A percentile compares a stretch with the other conserved stretches of the same genome.
These are phyloP conservation scores for Cudoniella acicularis DNA, from an alignment of 495 filamentous ascomycete genomes.

Conservation along the genomic window DNA sequence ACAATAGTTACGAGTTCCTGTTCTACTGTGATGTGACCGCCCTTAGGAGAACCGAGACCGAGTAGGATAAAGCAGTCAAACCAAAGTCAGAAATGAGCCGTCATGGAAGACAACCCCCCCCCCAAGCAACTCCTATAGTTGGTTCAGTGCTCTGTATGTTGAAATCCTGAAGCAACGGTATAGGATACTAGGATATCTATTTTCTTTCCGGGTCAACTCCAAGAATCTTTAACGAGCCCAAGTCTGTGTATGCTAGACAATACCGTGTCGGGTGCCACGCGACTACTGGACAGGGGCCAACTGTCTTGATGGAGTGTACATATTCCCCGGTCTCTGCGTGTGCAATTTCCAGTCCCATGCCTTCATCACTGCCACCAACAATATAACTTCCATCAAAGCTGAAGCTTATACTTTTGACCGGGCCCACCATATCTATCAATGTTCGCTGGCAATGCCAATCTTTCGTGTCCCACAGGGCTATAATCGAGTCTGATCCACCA, in stretches of 20 bases:
- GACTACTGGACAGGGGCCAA: slow-evolving; percentile 59
- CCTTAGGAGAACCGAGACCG: too few relatives aligned
- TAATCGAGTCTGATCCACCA: slow-evolving; percentile 83
- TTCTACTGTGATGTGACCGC: too few relatives aligned
- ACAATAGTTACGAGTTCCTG: too few relatives aligned
- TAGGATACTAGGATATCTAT: slow-evolving; percentile 6
- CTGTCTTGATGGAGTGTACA: slow-evolving; percentile 73
- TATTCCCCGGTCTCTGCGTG: slow-evolving; percentile 87
- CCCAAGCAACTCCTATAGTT: too few relatives aligned
- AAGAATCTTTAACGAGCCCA: slow-evolving; percentile 71
- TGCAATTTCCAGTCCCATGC: slow-evolving; percentile 66
- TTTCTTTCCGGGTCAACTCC: slow-evolving; percentile 28
- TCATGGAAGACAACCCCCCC: too few relatives aligned
- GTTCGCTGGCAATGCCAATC: slow-evolving; percentile 89
- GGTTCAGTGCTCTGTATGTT: not conserved
- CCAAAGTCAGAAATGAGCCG: too few relatives aligned
- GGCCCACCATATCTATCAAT: slow-evolving; percentile 69
- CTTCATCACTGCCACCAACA: slow-evolving; percentile 81
- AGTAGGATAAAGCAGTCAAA: too few relatives aligned
- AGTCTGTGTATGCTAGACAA: slow-evolving; percentile 83
- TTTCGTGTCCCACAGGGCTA: slow-evolving; percentile 86
- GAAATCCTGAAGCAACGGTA: not conserved
- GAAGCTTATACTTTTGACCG: slow-evolving; percentile 82
- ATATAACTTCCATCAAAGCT: slow-evolving; percentile 89
- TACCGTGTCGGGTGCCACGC: slow-evolving; percentile 91